These are phyloP conservation scores for Xylaria castorea DNA, from an alignment of 495 filamentous ascomycete species.

Conservation along the genomic window DNA sequence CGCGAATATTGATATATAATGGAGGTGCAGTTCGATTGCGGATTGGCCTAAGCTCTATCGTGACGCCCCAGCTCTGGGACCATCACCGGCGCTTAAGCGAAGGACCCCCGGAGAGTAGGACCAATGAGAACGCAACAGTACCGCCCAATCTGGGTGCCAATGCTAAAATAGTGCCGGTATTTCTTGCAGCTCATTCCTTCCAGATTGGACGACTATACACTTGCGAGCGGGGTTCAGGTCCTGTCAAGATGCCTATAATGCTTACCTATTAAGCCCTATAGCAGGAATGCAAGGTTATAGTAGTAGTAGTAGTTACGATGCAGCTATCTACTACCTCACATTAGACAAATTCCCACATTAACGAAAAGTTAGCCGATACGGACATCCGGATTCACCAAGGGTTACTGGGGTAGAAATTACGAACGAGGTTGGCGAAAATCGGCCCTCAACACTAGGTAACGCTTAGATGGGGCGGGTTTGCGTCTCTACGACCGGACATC, in stretches of 20 bases:
- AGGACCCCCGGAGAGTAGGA: background rate
- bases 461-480: no score
- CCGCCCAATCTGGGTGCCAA: background rate
- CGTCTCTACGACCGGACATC: no score
- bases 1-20: background rate
- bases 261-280: constrained; percentile 1
- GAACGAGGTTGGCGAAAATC: background rate
- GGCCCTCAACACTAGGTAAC: no score
- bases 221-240: background rate
- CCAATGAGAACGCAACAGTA: constrained; percentile 17
- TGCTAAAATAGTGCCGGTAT: constrained; percentile 12
- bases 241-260: background rate
- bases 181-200: constrained; percentile 11
- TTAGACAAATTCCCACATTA: no score
- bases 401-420: background rate
- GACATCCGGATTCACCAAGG: background rate
- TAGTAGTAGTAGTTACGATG: background rate
- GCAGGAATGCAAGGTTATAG: background rate
- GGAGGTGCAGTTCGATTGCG: constrained; percentile 7
- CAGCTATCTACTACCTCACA: background rate
- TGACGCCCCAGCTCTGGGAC: constrained; percentile 12
- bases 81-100: constrained; percentile 26
- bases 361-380: background rate
- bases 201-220: constrained; percentile 1
- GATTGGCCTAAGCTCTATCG: constrained; percentile 13